Conservation (phyloP, 202 grass and related monocot species). For the Digitaria exilis region DNA sequence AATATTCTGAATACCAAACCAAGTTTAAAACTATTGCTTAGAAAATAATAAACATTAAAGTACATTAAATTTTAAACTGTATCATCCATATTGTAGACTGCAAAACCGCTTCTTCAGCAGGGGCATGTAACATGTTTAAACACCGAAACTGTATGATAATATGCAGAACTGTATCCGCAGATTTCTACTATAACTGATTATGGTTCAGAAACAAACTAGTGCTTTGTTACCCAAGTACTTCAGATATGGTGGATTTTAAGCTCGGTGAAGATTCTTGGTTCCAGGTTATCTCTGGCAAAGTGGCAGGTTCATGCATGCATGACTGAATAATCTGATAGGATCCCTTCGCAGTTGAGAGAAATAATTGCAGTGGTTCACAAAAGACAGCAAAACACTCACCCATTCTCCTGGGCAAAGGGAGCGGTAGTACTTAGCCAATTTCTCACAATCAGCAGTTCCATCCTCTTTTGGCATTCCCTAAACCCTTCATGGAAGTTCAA, state of each 20-base stretch:
- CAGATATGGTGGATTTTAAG: background rate
- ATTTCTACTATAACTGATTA: too few relatives aligned
- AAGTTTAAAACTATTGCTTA: too few relatives aligned
- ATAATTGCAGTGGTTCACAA: background rate
- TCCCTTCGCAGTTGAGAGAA: background rate
- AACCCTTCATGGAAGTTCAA: conserved; percentile 29
- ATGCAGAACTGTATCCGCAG: background rate
- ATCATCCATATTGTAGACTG: too few relatives aligned
- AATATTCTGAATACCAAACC: too few relatives aligned
- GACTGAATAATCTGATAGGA: background rate
- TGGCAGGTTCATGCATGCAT: background rate
- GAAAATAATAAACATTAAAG: too few relatives aligned
- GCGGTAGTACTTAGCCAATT: conserved; percentile 87
- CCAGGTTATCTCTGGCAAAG: background rate
- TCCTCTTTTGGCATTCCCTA: conserved; percentile 73
- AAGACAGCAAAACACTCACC: conserved; percentile 54
- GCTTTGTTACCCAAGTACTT: background rate
- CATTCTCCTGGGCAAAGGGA: conserved; percentile 64
- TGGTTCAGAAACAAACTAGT: background rate
- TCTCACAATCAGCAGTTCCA: conserved; percentile 63
- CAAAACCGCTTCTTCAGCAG: too few relatives aligned
- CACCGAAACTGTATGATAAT: background rate
- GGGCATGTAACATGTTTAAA: background rate
- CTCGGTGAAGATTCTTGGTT: background rate
- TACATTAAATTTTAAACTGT: too few relatives aligned